Evolutionary conservation across 192 early-diverging fungal genomes (phyloP).

Genomic region (Coemansia sp.): DNA sequence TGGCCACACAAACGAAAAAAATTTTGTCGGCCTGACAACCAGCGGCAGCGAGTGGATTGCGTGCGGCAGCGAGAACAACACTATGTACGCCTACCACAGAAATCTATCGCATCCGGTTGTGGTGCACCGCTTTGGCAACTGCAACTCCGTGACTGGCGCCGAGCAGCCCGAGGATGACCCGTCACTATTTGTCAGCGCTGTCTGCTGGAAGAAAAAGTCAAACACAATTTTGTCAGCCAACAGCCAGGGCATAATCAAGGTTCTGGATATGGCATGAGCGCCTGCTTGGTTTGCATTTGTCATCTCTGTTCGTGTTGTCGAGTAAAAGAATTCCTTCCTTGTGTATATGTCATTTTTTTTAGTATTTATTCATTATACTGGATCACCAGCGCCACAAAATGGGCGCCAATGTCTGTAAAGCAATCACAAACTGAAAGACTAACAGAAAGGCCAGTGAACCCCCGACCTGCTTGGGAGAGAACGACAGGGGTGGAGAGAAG

Average conservation of each 20-base stretch:
- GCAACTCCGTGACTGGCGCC: constrained; percentile 68
- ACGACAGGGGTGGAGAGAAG: too few species aligned
- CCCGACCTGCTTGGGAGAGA: too few species aligned
- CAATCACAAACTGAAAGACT: too few species aligned
- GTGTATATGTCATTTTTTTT: too few species aligned
- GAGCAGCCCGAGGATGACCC: constrained; percentile 59
- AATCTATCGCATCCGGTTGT: constrained; percentile 73
- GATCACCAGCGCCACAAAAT: too few species aligned
- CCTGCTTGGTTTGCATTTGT: not conserved
- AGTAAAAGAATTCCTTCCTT: too few species aligned
- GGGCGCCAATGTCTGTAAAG: too few species aligned
- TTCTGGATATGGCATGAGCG: constrained; percentile 67
- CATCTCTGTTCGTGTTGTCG: too few species aligned
- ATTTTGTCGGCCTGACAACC: constrained; percentile 92
- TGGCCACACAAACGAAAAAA: constrained; percentile 92
- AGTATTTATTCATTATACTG: too few species aligned
- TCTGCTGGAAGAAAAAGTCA: constrained; percentile 85
- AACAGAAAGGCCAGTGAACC: too few species aligned
- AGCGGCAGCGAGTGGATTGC: constrained; percentile 80
- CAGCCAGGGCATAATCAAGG: constrained; percentile 86
- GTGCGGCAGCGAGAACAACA: constrained; percentile 93
- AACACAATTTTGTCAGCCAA: constrained; percentile 83
- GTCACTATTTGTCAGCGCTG: constrained; percentile 82
- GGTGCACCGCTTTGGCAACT: constrained; percentile 73
- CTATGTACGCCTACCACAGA: constrained; percentile 82